These are phyloP conservation scores for Alternaria dauci DNA, from an alignment of 2,329 filamentous ascomycete species.

Conservation along the genomic window DNA sequence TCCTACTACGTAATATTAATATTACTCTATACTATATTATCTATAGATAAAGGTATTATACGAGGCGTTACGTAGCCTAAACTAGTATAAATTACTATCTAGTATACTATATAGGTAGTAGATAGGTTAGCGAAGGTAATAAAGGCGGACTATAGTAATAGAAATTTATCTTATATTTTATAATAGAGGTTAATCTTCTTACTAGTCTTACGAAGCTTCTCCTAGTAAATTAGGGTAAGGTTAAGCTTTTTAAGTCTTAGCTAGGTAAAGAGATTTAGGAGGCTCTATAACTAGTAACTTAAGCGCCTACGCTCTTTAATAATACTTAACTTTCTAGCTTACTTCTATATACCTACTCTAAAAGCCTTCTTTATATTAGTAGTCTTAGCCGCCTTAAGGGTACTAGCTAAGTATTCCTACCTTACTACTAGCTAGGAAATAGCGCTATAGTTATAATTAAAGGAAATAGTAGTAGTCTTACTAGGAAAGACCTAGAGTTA, in stretches of 20 bases:
- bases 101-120: slow-evolving; percentile 12
- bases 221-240: slow-evolving; percentile 1
- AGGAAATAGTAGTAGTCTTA: slow-evolving; percentile 11
- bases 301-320: neutral
- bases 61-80: slow-evolving; percentile 15
- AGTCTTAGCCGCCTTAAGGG: slow-evolving; percentile 15
- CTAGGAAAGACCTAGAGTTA: slow-evolving; percentile 17
- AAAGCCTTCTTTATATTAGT: slow-evolving; percentile 5
- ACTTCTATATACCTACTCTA: neutral
- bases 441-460: slow-evolving; percentile 18
- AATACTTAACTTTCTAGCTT: neutral
- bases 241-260: slow-evolving; percentile 10
- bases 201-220: slow-evolving; percentile 10
- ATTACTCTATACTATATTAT: slow-evolving; percentile 21
- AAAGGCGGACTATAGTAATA: slow-evolving; percentile 11
- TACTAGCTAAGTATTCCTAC: neutral
- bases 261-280: neutral
- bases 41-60: slow-evolving; percentile 8
- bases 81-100: slow-evolving; percentile 19
- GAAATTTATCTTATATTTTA: neutral
- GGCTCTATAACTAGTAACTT: neutral
- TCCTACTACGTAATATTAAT: slow-evolving; percentile 14
- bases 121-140: slow-evolving; percentile 16
- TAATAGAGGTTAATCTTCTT: slow-evolving; percentile 12
- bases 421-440: slow-evolving; percentile 1